Percentiles rank a stretch among this genome's conserved stretches.
Evolutionary conservation across 2,329 filamentous ascomycete genomes (phyloP).

Genomic region (Aspergillus hortae): DNA sequence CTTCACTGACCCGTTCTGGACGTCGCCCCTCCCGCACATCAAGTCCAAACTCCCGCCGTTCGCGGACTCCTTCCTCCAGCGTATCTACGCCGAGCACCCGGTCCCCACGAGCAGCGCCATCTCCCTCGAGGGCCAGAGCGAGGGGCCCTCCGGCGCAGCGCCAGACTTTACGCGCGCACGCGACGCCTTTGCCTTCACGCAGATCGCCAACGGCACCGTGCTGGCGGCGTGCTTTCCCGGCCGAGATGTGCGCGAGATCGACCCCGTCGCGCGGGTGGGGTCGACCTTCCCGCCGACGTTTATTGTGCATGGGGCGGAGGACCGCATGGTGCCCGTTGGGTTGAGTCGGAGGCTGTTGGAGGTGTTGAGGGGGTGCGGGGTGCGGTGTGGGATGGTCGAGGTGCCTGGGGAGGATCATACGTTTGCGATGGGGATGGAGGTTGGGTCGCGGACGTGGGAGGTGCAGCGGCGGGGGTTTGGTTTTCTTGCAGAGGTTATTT

Average conservation of each 20-base stretch:
- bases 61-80: slow-evolving; percentile 28
- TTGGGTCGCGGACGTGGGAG: slow-evolving; percentile 32
- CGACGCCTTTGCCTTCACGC: slow-evolving; percentile 40
- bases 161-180: slow-evolving; percentile 37
- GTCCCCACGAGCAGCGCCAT: slow-evolving; percentile 38
- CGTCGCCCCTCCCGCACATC: slow-evolving; percentile 27
- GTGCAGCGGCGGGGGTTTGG: slow-evolving; percentile 41
- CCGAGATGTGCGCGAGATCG: slow-evolving; percentile 23
- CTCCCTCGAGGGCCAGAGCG: slow-evolving; percentile 40
- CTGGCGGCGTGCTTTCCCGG: slow-evolving; percentile 29
- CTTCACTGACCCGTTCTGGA: slow-evolving; percentile 40
- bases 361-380: slow-evolving; percentile 24
- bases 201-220: slow-evolving; percentile 41
- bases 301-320: slow-evolving; percentile 41
- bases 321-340: slow-evolving; percentile 38
- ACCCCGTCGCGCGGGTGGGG: slow-evolving; percentile 33
- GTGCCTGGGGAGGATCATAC: slow-evolving; percentile 44
- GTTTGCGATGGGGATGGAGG: slow-evolving; percentile 42
- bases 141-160: slow-evolving; percentile 16
- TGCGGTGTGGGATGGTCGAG: slow-evolving; percentile 35
- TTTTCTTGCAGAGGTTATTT: slow-evolving; percentile 33
- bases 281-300: slow-evolving; percentile 37
- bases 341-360: slow-evolving; percentile 32
- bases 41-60: slow-evolving; percentile 25
- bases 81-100: slow-evolving; percentile 35